Evolutionary conservation across 805 yeast genomes (phyloP).

Genomic region (Priceomyces medius): DNA sequence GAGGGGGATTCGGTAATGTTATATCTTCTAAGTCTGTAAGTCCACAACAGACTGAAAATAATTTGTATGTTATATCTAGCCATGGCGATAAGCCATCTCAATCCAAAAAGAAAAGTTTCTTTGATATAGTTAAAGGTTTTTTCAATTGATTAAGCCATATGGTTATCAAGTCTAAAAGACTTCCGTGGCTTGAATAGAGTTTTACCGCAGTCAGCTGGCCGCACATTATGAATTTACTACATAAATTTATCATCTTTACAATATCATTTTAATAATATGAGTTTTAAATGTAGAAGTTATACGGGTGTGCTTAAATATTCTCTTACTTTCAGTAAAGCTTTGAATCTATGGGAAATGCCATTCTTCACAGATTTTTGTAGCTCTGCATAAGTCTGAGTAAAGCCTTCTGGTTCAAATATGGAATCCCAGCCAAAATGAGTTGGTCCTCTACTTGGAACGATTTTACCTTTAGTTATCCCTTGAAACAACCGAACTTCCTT

Average conservation of each 20-base stretch:
- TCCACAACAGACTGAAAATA: conserved; percentile 13
- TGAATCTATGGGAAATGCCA: conserved; percentile 80
- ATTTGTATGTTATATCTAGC: conserved; percentile 34
- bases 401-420: conserved; percentile 80
- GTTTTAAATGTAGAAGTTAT: too few relatives aligned
- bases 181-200: background rate
- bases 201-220: background rate
- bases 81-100: conserved; percentile 24
- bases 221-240: background rate
- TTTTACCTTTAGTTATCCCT: conserved; percentile 78
- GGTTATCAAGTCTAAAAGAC: background rate
- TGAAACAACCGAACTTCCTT: conserved; percentile 72
- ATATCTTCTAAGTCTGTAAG: conserved; percentile 28
- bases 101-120: conserved; percentile 34
- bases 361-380: conserved; percentile 78
- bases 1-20: conserved; percentile 69
- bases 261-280: conserved; percentile 1
- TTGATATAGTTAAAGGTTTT: conserved; percentile 46
- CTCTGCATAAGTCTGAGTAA: conserved; percentile 73
- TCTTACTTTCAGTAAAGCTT: conserved; percentile 73
- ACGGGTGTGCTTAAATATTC: conserved; percentile 45
- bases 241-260: background rate
- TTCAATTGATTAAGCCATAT: conserved; percentile 23
- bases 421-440: conserved; percentile 94
- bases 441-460: conserved; percentile 78